A percentile compares a stretch with the other conserved stretches of the same genome.
Conservation (phyloP, 2,329 filamentous ascomycete species). For the Aspergillus sp. region DNA sequence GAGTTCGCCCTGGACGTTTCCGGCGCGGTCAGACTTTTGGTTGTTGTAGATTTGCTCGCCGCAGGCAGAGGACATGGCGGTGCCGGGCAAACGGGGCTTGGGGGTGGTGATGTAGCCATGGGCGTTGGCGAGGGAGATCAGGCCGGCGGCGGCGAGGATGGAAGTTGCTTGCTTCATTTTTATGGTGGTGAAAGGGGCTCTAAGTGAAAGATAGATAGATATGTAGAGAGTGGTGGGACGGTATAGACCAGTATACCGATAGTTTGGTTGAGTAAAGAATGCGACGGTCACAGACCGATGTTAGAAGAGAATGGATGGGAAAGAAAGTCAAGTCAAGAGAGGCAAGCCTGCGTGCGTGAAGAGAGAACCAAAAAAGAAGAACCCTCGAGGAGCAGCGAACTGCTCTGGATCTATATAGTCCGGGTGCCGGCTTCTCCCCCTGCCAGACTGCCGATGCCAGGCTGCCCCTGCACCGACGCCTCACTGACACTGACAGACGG, state of each 20-base stretch:
- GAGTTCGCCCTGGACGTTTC: slow-evolving; percentile 58
- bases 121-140: slow-evolving; percentile 49
- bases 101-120: slow-evolving; percentile 57
- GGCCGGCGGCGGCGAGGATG: slow-evolving; percentile 43
- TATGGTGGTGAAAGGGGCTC: slow-evolving; percentile 7
- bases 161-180: slow-evolving; percentile 47
- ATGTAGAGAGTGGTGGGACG: slow-evolving; percentile 8
- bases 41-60: slow-evolving; percentile 56
- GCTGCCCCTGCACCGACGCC: background rate
- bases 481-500: background rate
- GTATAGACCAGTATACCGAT: slow-evolving; percentile 6
- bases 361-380: slow-evolving; percentile 6
- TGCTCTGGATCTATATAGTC: slow-evolving; percentile 19
- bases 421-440: no score
- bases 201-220: slow-evolving; percentile 6
- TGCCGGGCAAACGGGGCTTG: slow-evolving; percentile 50
- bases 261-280: slow-evolving; percentile 14
- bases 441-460: background rate
- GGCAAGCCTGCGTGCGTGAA: slow-evolving; percentile 18
- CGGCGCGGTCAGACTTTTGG: slow-evolving; percentile 55
- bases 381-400: background rate
- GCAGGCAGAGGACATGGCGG: slow-evolving; percentile 53
- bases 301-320: slow-evolving; percentile 18
- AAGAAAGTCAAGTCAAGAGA: slow-evolving; percentile 3
- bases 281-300: slow-evolving; percentile 24